Percentiles rank a stretch among this genome's conserved stretches.
phyloP scores from a whole-genome alignment of 23 red algal species.

The Chondrus crispus region DNA sequence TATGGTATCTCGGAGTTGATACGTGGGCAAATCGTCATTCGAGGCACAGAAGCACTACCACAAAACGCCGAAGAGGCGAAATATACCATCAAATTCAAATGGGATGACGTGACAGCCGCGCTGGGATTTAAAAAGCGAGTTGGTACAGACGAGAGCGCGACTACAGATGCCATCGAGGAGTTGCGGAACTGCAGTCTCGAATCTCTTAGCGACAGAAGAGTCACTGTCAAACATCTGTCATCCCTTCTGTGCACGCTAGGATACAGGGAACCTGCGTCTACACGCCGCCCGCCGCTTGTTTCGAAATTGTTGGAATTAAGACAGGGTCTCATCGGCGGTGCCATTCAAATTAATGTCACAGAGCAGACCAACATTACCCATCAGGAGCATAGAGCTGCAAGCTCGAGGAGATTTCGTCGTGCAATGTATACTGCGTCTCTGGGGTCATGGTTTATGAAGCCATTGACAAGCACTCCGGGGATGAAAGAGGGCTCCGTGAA shows the following conservation, averaged over 20 bases:
- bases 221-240: not conserved
- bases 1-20: not conserved
- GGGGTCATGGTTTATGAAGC: not conserved
- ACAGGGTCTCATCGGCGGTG: not conserved
- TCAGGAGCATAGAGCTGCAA: not conserved
- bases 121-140: not conserved
- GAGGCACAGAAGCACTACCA: not conserved
- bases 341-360: not conserved
- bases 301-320: not conserved
- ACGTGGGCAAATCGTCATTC: not conserved
- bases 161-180: not conserved
- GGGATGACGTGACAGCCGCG: not conserved
- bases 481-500: not conserved
- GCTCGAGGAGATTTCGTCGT: not conserved
- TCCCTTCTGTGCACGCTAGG: not conserved
- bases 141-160: not conserved
- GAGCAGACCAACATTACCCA: not conserved
- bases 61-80: not conserved
- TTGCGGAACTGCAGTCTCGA: not conserved
- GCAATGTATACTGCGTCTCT: not conserved
- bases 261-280: not conserved
- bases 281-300: not conserved
- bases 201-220: not conserved
- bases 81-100: not conserved
- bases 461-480: not conserved